Conservation (phyloP, 2,329 filamentous ascomycete species). For the Verticillium tricorpus region DNA sequence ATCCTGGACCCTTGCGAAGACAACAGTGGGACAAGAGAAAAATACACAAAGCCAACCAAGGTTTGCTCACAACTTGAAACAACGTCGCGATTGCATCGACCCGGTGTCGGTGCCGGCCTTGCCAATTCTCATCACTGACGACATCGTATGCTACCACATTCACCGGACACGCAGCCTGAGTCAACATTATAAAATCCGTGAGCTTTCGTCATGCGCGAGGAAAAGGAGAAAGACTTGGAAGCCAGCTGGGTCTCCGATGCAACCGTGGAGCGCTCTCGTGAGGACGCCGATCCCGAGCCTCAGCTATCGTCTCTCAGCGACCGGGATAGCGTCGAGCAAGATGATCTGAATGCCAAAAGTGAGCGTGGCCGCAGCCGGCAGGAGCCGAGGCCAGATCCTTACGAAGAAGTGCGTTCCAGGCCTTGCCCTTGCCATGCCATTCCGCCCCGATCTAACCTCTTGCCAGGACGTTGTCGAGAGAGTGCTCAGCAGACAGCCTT, state of each 20-base stretch:
- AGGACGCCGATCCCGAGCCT: slow-evolving; percentile 10
- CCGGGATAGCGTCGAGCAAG: slow-evolving; percentile 7
- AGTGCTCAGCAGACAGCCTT: slow-evolving; percentile 18
- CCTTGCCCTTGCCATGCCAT: not conserved
- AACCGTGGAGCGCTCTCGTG: not conserved
- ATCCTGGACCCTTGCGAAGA: not conserved
- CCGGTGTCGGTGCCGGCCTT: too few species aligned
- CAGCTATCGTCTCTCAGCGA: slow-evolving; percentile 18
- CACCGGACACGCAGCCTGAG: too few species aligned
- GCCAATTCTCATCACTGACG: too few species aligned
- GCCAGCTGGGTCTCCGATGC: not conserved
- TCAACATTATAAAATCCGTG: too few species aligned
- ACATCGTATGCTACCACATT: too few species aligned
- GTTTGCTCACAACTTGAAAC: too few species aligned
- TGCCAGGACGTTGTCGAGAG: slow-evolving; percentile 2
- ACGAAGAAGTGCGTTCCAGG: not conserved
- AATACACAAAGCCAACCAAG: too few species aligned
- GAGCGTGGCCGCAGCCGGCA: not conserved
- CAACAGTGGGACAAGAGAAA: too few species aligned
- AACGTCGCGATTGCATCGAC: too few species aligned
- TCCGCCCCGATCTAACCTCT: not conserved
- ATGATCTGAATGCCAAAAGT: not conserved
- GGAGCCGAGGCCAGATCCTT: not conserved
- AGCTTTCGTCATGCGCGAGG: not conserved
- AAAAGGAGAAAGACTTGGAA: not conserved